These are phyloP conservation scores for Blechomonas ayalai DNA, from an alignment of 208 protist genomes.

Conservation along the genomic window DNA sequence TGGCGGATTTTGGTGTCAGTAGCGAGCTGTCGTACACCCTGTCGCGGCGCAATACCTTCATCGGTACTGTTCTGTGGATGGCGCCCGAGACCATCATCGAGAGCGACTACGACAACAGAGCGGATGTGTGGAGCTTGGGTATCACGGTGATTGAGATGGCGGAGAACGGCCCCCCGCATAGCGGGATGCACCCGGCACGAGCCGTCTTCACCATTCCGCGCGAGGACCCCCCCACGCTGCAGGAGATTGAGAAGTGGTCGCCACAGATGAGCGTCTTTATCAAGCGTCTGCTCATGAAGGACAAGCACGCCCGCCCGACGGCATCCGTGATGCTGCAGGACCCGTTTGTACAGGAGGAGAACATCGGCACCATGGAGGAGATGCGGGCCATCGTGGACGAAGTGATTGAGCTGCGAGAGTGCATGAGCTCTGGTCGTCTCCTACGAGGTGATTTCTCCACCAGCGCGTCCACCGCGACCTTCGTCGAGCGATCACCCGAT, in stretches of 20 bases:
- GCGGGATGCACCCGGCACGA: constrained; percentile 80
- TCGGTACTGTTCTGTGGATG: constrained; percentile 92
- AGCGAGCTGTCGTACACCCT: constrained; percentile 75
- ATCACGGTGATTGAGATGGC: constrained; percentile 96
- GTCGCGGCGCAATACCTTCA: constrained; percentile 85
- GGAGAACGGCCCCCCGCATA: constrained; percentile 88
- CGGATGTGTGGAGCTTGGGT: constrained; percentile 94
- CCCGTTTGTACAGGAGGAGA: constrained; percentile 53
- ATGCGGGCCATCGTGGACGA: constrained; percentile 55
- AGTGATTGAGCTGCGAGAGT: constrained; percentile 30
- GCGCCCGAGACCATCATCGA: constrained; percentile 88
- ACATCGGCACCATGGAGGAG: constrained; percentile 51
- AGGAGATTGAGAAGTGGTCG: constrained; percentile 81
- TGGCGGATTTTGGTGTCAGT: constrained; percentile 90
- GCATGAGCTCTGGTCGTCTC: constrained; percentile 23
- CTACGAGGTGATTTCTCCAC: constrained; percentile 21
- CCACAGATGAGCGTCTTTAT: constrained; percentile 82
- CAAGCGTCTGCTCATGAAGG: constrained; percentile 68
- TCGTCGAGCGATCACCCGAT: constrained; percentile 26
- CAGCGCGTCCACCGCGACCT: constrained; percentile 37
- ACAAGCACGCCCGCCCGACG: constrained; percentile 59
- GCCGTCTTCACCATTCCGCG: constrained; percentile 70
- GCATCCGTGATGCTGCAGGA: constrained; percentile 74
- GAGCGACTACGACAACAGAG: constrained; percentile 86
- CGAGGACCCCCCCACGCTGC: constrained; percentile 65